A percentile compares a stretch with the other conserved stretches of the same genome.
These are phyloP conservation scores for Malassezia dermatis DNA, from an alignment of 1,284 basidiomycete genomes.

Conservation along the genomic window DNA sequence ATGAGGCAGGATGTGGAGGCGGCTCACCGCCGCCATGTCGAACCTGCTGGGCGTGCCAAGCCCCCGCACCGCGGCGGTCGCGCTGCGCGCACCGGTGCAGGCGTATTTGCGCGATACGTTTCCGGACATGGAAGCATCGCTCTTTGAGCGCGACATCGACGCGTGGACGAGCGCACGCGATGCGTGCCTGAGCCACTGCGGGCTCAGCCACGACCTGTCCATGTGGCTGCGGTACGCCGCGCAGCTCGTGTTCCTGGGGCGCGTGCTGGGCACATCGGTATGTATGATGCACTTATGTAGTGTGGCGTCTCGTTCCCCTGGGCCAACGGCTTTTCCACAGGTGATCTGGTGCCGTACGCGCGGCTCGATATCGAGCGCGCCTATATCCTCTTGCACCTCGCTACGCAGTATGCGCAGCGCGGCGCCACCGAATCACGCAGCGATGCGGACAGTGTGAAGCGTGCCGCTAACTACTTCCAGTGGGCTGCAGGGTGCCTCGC, in stretches of 20 bases:
- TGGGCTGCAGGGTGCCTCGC: slow-evolving; percentile 31
- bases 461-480: slow-evolving; percentile 34
- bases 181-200: slow-evolving; percentile 37
- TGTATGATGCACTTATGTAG: not conserved
- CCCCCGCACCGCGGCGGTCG: slow-evolving; percentile 22
- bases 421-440: slow-evolving; percentile 27
- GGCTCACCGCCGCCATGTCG: slow-evolving; percentile 18
- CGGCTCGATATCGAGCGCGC: slow-evolving; percentile 22
- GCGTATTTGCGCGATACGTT: slow-evolving; percentile 62
- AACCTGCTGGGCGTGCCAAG: slow-evolving; percentile 37
- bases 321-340: slow-evolving; percentile 10
- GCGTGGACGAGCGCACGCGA: slow-evolving; percentile 61
- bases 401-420: slow-evolving; percentile 28
- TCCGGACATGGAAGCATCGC: slow-evolving; percentile 71
- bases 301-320: slow-evolving; percentile 33
- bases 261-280: not conserved
- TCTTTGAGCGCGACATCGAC: slow-evolving; percentile 70
- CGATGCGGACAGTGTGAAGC: slow-evolving; percentile 38
- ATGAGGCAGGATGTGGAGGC: not conserved
- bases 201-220: not conserved
- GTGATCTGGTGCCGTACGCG: not conserved
- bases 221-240: not conserved
- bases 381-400: slow-evolving; percentile 28
- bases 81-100: slow-evolving; percentile 52
- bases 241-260: slow-evolving; percentile 7